Percentiles rank a stretch among this genome's conserved stretches.
Evolutionary conservation across 345 rosid genomes (phyloP).

Genomic region (Gossypium anomalum): DNA sequence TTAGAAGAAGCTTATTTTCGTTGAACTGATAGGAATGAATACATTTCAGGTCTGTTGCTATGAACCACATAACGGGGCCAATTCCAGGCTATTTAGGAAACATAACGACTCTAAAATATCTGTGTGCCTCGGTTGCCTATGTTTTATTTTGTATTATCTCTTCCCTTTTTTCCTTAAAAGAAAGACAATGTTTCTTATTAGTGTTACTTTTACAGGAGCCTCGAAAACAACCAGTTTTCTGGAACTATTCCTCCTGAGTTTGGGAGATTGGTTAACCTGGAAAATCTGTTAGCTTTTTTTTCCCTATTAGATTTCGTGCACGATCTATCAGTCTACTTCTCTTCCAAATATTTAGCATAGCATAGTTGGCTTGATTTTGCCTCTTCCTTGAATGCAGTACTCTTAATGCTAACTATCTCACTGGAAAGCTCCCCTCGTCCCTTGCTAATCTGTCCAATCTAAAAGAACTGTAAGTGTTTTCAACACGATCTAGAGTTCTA

Average conservation of each 20-base stretch:
- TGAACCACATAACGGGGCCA: conserved; percentile 39
- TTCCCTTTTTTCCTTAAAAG: not conserved
- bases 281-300: conserved; percentile 12
- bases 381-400: conserved; percentile 6
- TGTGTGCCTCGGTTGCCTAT: conserved; percentile 26
- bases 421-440: not conserved
- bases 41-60: conserved; percentile 33
- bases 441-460: conserved; percentile 19
- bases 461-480: conserved; percentile 13
- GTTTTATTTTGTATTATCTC: not conserved
- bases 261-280: conserved; percentile 17
- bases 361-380: not conserved
- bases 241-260: conserved; percentile 19
- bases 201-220: conserved; percentile 9
- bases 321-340: not conserved
- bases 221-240: conserved; percentile 17
- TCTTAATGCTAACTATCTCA: conserved; percentile 16
- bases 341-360: not conserved
- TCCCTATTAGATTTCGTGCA: not conserved
- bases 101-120: conserved; percentile 27
- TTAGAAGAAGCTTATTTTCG: not conserved
- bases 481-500: not conserved
- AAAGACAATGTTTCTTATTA: not conserved
- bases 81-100: conserved; percentile 39
- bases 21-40: not conserved